Evolutionary conservation across 1,284 basidiomycete species (phyloP).

Genomic region (Phaffia rhodozyma): DNA sequence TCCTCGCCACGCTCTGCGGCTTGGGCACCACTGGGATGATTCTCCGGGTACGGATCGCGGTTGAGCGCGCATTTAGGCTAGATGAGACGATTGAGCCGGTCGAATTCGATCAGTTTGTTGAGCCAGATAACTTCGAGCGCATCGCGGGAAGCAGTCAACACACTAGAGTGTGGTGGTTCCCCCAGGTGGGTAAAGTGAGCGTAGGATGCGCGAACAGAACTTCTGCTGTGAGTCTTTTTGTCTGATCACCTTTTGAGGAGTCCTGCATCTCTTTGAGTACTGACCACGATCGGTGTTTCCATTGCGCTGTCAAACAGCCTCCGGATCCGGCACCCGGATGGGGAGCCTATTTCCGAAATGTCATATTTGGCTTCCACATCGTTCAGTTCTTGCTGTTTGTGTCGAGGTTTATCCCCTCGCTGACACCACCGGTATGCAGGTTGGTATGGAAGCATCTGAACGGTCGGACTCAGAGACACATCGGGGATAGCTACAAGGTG

Average conservation of each 20-base stretch:
- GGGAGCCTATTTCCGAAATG: constrained; percentile 55
- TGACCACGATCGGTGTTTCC: constrained; percentile 23
- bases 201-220: constrained; percentile 66
- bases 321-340: constrained; percentile 37
- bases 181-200: constrained; percentile 60
- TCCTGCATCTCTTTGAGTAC: constrained; percentile 17
- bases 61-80: constrained; percentile 72
- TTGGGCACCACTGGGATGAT: constrained; percentile 89
- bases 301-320: constrained; percentile 33
- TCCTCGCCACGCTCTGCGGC: constrained; percentile 84
- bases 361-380: constrained; percentile 58
- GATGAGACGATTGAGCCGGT: constrained; percentile 61
- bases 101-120: constrained; percentile 43
- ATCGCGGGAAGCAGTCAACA: constrained; percentile 64
- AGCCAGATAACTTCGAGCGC: constrained; percentile 36
- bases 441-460: constrained; percentile 23
- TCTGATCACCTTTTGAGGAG: constrained; percentile 9
- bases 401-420: constrained; percentile 29
- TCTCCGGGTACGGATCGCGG: constrained; percentile 60
- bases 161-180: constrained; percentile 92
- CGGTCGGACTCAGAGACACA: constrained; percentile 15
- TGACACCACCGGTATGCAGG: constrained; percentile 32
- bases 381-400: constrained; percentile 68
- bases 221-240: constrained; percentile 48
- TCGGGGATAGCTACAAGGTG: constrained; percentile 63